phyloP scores from a whole-genome alignment of 78 protist genomes.

The Tieghemostelium lacteum region DNA sequence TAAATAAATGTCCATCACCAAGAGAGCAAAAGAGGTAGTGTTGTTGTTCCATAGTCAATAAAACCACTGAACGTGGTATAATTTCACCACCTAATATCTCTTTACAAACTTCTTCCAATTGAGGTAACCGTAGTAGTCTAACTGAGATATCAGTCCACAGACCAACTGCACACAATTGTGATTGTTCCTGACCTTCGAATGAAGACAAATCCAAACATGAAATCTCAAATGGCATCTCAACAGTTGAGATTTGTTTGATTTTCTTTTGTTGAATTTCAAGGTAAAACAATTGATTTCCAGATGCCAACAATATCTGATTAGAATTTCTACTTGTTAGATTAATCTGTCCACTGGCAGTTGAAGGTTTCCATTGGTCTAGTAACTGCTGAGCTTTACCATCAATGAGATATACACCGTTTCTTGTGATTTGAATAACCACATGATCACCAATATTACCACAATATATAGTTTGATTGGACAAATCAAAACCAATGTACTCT shows the following conservation, averaged over 20 bases:
- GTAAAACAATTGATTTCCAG: conserved; percentile 57
- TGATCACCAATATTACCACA: conserved; percentile 65
- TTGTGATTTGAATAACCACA: conserved; percentile 46
- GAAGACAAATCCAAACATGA: conserved; percentile 84
- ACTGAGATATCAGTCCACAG: conserved; percentile 88
- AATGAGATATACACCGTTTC: conserved; percentile 23
- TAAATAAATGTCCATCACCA: conserved; percentile 94
- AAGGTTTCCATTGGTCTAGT: conserved; percentile 58
- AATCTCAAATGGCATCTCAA: conserved; percentile 50
- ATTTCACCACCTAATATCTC: conserved; percentile 79
- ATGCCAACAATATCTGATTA: conserved; percentile 65
- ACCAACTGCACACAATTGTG: conserved; percentile 82
- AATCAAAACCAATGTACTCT: conserved; percentile 81
- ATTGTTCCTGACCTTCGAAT: not conserved
- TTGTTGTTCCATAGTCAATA: conserved; percentile 72
- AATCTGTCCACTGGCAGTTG: not conserved
- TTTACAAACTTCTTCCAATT: conserved; percentile 47
- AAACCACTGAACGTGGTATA: conserved; percentile 88
- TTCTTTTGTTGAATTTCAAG: conserved; percentile 29
- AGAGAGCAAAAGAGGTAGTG: conserved; percentile 81
- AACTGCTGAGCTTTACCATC: not conserved
- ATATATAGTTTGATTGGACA: conserved; percentile 64
- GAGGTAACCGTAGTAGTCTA: conserved; percentile 81
- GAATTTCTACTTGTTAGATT: conserved; percentile 78
- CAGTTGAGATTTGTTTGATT: not conserved